Evolutionary conservation across 192 early-diverging fungal genomes (phyloP).

Genomic region (Oehlia diaphana): DNA sequence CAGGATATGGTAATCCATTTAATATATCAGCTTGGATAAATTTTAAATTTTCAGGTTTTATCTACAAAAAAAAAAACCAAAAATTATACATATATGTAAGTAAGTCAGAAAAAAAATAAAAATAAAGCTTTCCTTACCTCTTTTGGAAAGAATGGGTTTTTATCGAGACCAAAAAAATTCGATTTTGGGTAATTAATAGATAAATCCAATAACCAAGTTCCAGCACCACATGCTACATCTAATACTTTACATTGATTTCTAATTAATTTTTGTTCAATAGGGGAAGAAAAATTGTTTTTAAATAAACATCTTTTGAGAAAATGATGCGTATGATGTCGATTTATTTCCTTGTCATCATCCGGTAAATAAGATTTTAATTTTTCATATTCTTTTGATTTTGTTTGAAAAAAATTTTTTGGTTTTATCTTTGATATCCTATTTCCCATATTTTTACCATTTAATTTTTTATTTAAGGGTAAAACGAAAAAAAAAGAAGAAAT

Average conservation of each 20-base stretch:
- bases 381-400: too few relatives aligned
- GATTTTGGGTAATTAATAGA: background rate
- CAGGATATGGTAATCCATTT: background rate
- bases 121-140: background rate
- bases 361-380: background rate
- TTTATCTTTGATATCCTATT: too few relatives aligned
- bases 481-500: too few relatives aligned
- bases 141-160: background rate
- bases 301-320: background rate
- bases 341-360: background rate
- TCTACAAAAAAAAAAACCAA: background rate
- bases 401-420: too few relatives aligned
- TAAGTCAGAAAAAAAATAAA: too few relatives aligned
- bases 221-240: background rate
- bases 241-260: background rate
- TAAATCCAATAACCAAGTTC: background rate
- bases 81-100: too few relatives aligned
- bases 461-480: too few relatives aligned
- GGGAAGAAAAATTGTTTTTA: background rate
- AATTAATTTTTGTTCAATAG: background rate
- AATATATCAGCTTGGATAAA: background rate
- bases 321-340: background rate
- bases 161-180: background rate
- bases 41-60: background rate
- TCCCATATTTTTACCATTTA: too few relatives aligned